A percentile compares a stretch with the other conserved stretches of the same genome.
phyloP scores from a whole-genome alignment of 805 yeast species.

The Wickerhamomyces strasburgensis region DNA sequence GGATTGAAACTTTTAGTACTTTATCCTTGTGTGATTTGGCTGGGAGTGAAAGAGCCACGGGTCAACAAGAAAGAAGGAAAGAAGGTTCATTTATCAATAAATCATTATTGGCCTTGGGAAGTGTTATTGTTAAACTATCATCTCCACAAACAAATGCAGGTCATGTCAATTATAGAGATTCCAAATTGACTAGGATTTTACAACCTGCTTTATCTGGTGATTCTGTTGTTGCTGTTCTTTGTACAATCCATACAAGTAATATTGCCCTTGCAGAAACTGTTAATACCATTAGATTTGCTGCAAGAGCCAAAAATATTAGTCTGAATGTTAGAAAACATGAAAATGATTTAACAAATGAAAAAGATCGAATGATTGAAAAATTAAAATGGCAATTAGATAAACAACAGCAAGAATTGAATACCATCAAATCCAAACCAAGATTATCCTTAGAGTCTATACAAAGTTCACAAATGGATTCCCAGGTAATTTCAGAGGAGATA shows the following conservation, averaged over 20 bases:
- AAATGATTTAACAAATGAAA: slow-evolving; percentile 32
- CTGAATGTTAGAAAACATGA: slow-evolving; percentile 59
- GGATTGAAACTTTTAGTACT: slow-evolving; percentile 44
- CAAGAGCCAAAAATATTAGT: slow-evolving; percentile 83
- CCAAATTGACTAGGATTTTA: slow-evolving; percentile 80
- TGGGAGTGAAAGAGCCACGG: slow-evolving; percentile 86
- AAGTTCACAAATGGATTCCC: slow-evolving; percentile 2
- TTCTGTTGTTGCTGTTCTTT: slow-evolving; percentile 76
- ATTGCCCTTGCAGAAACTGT: slow-evolving; percentile 69
- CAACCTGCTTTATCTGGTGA: slow-evolving; percentile 92
- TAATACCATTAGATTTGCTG: slow-evolving; percentile 87
- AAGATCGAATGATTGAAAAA: slow-evolving; percentile 49
- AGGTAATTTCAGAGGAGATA: slow-evolving; percentile 9
- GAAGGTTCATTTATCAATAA: slow-evolving; percentile 94
- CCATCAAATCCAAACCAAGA: slow-evolving; percentile 24
- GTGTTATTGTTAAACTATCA: slow-evolving; percentile 77
- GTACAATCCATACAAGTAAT: slow-evolving; percentile 72
- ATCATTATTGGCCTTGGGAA: slow-evolving; percentile 82
- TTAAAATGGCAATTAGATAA: slow-evolving; percentile 56
- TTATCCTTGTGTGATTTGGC: slow-evolving; percentile 92
- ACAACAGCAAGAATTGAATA: slow-evolving; percentile 49
- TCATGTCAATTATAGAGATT: slow-evolving; percentile 91
- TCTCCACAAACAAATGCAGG: slow-evolving; percentile 34
- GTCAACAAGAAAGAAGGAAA: slow-evolving; percentile 67
- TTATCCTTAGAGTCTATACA: slow-evolving; percentile 5